Evolutionary conservation across 2,329 filamentous ascomycete genomes (phyloP).

Genomic region (Dichotomopilus funicola): DNA sequence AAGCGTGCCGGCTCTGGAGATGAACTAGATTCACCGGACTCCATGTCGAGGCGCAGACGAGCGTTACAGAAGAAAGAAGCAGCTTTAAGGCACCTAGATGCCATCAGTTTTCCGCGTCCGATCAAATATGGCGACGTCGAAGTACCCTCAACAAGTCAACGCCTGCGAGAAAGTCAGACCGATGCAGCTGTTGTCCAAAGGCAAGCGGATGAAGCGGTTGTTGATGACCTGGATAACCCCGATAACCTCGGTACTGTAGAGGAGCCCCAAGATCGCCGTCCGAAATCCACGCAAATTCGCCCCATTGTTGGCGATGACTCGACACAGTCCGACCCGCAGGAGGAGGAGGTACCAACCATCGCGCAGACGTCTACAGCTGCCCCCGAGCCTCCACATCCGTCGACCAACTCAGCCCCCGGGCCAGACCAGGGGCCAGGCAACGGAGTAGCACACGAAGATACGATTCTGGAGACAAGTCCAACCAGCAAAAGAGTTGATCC

Average conservation of each 20-base stretch:
- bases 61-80: conserved; percentile 35
- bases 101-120: conserved; percentile 32
- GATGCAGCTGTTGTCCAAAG: conserved; percentile 19
- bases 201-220: conserved; percentile 12
- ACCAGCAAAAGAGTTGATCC: conserved; percentile 4
- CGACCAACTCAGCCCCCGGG: conserved; percentile 2
- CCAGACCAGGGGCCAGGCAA: background rate
- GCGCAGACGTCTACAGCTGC: conserved; percentile 7
- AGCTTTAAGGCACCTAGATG: conserved; percentile 36
- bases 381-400: conserved; percentile 4
- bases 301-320: conserved; percentile 13
- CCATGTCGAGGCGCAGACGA: conserved; percentile 31
- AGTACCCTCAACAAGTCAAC: conserved; percentile 30
- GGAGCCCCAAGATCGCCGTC: conserved; percentile 11
- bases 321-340: conserved; percentile 20
- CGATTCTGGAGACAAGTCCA: conserved; percentile 30
- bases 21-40: conserved; percentile 30
- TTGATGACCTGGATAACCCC: conserved; percentile 19
- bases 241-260: conserved; percentile 17
- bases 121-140: conserved; percentile 32
- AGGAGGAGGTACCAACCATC: background rate
- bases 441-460: conserved; percentile 19
- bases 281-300: background rate
- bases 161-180: conserved; percentile 17
- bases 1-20: conserved; percentile 26